phyloP scores from a whole-genome alignment of 1,284 basidiomycete species.

The Singerocomus inundabilis region DNA sequence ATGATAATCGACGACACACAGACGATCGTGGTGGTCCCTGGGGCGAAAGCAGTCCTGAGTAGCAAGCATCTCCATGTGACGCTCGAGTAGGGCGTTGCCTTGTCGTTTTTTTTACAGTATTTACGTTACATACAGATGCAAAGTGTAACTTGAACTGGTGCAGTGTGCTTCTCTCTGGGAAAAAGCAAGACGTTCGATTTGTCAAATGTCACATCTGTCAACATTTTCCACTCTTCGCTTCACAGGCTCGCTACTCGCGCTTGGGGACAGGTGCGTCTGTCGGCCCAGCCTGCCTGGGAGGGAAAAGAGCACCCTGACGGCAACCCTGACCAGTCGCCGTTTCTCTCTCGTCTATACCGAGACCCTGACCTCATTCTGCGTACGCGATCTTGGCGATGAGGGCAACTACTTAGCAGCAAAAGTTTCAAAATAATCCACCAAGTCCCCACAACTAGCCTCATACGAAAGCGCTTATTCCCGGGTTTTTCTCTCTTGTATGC shows the following conservation, averaged over 20 bases:
- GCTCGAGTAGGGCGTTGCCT: constrained; percentile 40
- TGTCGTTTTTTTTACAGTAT: no score
- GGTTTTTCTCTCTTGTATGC: no score
- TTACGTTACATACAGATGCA: constrained; percentile 8
- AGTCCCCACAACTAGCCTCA: constrained; percentile 2
- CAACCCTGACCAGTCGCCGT: constrained; percentile 16
- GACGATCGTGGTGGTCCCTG: constrained; percentile 82
- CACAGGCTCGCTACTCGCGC: background rate
- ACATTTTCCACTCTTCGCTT: background rate
- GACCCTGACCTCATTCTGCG: constrained; percentile 9
- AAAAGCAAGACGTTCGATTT: no score
- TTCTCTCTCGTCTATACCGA: no score
- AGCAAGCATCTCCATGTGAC: constrained; percentile 75
- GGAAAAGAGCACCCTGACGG: constrained; percentile 18
- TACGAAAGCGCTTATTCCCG: background rate
- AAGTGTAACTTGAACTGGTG: no score
- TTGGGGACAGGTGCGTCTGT: background rate
- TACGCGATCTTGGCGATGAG: constrained; percentile 23
- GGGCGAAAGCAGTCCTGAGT: constrained; percentile 62
- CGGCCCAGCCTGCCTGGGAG: background rate
- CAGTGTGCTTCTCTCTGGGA: no score
- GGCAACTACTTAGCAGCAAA: constrained; percentile 6
- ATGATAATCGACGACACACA: constrained; percentile 93
- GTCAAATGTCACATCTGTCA: background rate
- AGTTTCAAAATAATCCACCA: constrained; percentile 27